Evolutionary conservation across 306 rosid genomes (phyloP), one percentile per base, ranked within the genome.

Genomic region (Betula pendula): DNA sequence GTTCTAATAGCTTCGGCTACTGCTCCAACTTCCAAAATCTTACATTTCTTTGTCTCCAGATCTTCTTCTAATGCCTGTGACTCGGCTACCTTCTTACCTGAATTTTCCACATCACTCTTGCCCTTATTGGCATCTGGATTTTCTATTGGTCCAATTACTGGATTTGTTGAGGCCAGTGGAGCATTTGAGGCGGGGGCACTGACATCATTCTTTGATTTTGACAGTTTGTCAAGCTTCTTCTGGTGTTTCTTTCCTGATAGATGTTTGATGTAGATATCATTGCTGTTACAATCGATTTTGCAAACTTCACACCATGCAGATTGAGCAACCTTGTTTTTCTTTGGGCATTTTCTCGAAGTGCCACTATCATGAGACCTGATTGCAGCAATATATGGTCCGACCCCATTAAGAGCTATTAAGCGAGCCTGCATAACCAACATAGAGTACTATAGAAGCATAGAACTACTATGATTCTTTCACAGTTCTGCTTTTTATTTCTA

Each of bases 231-330:
- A 79, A 81, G 14, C 42, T 87, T 90, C 81, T 72, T 88, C 68
- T 81, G 62, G 77, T 92, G 97, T 75, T 92, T 92, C 88, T 83
- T 92, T 70, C 97, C 97, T 2, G 72, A 16, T 45, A 85, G 48
- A 79, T 92, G 97, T 47, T 50, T 27, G 77, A 62, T 27, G 52
- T 90, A 92, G 35, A 77, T 65, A 74, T 87, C 92, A 49, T 27
- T 81, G 88, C 84, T 88, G 80, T 85, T 85, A 81, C 96, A 90
- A 55, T 48, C 73, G 75, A 88, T 75, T 82, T 85, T 84, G 83
- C 97, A 90, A 53, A 83, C 85, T 51, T 84, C 93, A 77, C 96
- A 92, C 90, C 89, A 81, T 35, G 76, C 85, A 56, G 84, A 75
- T 67, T 88, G 93, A 75, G 75, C 75, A 71, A 85, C 50, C 85